Base-by-base conservation (phyloP, 139 green algal genomes). In the Chlamydomonas eustigma region DNA sequence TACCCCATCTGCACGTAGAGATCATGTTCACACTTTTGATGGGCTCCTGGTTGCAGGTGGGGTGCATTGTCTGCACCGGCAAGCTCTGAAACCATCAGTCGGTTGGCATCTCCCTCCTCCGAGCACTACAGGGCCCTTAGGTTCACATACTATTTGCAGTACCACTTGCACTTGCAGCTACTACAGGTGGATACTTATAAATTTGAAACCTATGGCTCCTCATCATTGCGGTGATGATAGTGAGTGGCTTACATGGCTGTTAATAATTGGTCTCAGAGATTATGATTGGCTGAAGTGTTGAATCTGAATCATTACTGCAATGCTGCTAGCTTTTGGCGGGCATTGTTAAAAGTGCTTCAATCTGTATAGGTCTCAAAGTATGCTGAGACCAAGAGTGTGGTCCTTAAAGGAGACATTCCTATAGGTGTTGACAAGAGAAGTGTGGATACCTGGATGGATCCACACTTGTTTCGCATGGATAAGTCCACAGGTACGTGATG, bases 331-430 rank as follows among this genome's bases (percentile, higher is more conserved):
- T n/a, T n/a, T n/a, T n/a, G n/a, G n/a, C n/a, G n/a, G n/a, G n/a
- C n/a, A n/a, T n/a, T n/a, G n/a, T n/a, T n/a, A n/a, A n/a, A n/a
- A n/a, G n/a, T n/a, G n/a, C 68, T 63, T 22, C 39, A 35, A 6
- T 25, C 22, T 2, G 2, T 69, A 22, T 39, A 86, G 51, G 92
- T 88, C 4, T 84, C 89, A 2, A 28, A 78, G 31, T 90, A 96
- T 58, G 92, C 92, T 0, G 80, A 79, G 33, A 30, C 39, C 3
- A 77, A 78, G 12, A 74, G 87, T 4, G 88, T 99, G 2, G 91
- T 91, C 3, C 82, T 99, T 2, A 99, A 99, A 79, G 95, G 95
- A 24, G 95, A 99, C 84, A 84, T 99, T 34, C 95, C 95, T 71
- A 98, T 99, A 33, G 95, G 90, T 86, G 95, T 99, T 37, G 92